Evolutionary conservation across 257 asterid genomes (phyloP), one percentile per base, ranked within the genome.

Genomic region (Gynochthodes officinalis): DNA sequence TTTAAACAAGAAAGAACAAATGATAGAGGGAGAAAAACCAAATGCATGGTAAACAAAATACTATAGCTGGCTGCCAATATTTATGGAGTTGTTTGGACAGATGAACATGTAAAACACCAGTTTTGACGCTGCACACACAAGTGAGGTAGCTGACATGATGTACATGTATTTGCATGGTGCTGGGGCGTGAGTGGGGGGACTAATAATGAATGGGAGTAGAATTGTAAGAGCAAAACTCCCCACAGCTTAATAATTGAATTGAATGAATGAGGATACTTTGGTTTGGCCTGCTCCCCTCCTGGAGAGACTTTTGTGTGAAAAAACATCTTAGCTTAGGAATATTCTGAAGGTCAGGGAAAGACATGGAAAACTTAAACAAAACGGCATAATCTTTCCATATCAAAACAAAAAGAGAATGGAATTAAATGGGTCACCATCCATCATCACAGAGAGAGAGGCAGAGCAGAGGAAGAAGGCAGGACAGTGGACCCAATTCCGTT

Each of bases 341-440:
- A 75, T 68, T 43, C 52, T 49, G 52, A 65, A 62, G 23, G 18
- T 37, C 74, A 28, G 55, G 28, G 43, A 12, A 14, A 72, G 35
- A 14, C 1, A 23, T 9, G 54, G 14, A 69, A 54, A 63, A 37
- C 7, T 1, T n/a, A 13, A 39, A 57, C 18, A 48, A 66, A 71
- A 33, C 3, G 57, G 48, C 10, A 32, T 27, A 4, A 65, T 43
- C 42, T 4, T 39, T 19, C 48, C 40, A 33, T 5, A 79, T 61
- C 7, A 69, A 50, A 55, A 64, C 43, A 75, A 72, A 59, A 69
- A 28, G 61, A 43, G 44, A 25, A 61, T 49, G 72, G 76, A 75
- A 57, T 50, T 46, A 79, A 73, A 76, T 18, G 73, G 69, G 74
- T 69, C 83, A 70, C 72, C 9, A 59, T 77, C 79, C 67, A 74